Conservation (phyloP, 805 yeast species). For the Kluyveromyces aestuarii region DNA sequence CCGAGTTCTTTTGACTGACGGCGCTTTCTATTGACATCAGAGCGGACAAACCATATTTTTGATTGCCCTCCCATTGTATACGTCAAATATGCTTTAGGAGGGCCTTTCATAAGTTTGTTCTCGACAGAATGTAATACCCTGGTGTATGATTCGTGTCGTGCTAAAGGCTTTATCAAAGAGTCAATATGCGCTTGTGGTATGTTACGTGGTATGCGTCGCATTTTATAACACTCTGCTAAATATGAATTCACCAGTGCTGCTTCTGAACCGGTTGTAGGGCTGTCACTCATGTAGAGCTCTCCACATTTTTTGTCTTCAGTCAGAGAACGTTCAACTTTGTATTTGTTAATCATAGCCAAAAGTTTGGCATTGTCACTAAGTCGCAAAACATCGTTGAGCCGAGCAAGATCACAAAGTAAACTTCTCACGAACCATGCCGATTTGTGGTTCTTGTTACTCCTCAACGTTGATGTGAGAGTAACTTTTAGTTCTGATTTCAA, state of each 20-base stretch:
- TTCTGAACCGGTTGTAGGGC: constrained; percentile 12
- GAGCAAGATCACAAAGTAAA: constrained; percentile 9
- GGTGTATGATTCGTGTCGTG: constrained; percentile 17
- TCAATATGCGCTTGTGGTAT: constrained; percentile 11
- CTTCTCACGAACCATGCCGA: constrained; percentile 20
- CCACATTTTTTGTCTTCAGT: constrained; percentile 1
- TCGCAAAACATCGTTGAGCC: constrained; percentile 9
- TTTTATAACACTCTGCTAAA: neutral
- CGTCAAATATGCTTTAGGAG: constrained; percentile 15
- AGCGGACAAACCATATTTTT: constrained; percentile 25
- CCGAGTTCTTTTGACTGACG: constrained; percentile 20
- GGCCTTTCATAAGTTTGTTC: constrained; percentile 17
- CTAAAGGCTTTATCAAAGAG: constrained; percentile 19
- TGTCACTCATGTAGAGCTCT: constrained; percentile 4
- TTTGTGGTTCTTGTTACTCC: constrained; percentile 14
- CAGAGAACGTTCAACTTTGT: neutral
- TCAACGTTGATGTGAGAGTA: constrained; percentile 4
- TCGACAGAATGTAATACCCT: constrained; percentile 11
- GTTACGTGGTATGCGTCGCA: constrained; percentile 7
- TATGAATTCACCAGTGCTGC: neutral
- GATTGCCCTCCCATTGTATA: constrained; percentile 19
- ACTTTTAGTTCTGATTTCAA: constrained; percentile 9
- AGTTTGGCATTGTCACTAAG: constrained; percentile 2
- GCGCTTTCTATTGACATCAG: constrained; percentile 20
- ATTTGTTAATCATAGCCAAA: constrained; percentile 6